These are phyloP conservation scores for Tolypocladium ovalisporum DNA, from an alignment of 2,329 filamentous ascomycete genomes.

Conservation along the genomic window DNA sequence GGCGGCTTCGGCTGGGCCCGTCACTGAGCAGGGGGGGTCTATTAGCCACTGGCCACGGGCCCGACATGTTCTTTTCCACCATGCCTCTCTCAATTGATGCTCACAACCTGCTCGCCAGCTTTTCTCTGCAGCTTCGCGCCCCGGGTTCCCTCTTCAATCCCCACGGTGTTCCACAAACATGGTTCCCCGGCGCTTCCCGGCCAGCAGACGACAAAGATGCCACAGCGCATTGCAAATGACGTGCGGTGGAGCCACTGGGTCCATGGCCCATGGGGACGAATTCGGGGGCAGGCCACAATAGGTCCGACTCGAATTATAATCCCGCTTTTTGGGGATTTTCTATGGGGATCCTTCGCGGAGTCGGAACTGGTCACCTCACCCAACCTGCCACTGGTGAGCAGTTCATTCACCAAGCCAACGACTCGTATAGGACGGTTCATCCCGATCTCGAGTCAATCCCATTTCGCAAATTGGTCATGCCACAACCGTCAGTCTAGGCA, in stretches of 20 bases:
- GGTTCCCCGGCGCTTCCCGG: neutral
- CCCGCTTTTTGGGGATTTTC: neutral
- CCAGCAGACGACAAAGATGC: neutral
- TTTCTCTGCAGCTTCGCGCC: neutral
- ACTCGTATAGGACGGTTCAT: neutral
- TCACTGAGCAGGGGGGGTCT: neutral
- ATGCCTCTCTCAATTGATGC: neutral
- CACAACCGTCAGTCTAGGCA: slow-evolving; percentile 1
- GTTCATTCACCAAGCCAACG: neutral
- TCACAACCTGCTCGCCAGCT: neutral
- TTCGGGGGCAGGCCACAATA: neutral
- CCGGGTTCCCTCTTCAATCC: neutral
- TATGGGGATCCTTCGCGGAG: neutral
- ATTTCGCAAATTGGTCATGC: neutral
- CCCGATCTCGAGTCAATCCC: neutral
- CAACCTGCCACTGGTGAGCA: neutral
- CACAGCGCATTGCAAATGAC: neutral
- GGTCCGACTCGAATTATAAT: neutral
- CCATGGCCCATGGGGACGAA: neutral
- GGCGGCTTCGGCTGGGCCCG: neutral
- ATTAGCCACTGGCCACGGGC: neutral
- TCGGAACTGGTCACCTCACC: neutral
- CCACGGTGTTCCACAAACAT: neutral
- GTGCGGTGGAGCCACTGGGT: neutral
- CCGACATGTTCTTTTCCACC: neutral